A percentile compares a stretch with the other conserved stretches of the same genome.
These are phyloP conservation scores for Capsicum chinense DNA, from an alignment of 257 asterid genomes.

Conservation along the genomic window DNA sequence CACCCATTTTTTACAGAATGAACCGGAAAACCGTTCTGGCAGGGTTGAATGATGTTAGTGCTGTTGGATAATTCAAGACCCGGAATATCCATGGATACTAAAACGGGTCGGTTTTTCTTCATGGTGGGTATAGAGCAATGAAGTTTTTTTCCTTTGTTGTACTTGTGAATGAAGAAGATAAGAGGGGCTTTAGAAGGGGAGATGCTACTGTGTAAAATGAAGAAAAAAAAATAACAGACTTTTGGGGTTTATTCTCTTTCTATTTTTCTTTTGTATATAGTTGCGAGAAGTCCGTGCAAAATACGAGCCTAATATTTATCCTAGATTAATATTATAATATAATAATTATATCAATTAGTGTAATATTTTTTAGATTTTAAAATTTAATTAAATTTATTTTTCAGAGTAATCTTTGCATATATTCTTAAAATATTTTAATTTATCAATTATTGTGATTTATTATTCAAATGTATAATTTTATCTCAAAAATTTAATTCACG, in stretches of 20 bases:
- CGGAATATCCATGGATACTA: slow-evolving; percentile 65
- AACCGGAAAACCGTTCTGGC: slow-evolving; percentile 32
- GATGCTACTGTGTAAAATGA: not conserved
- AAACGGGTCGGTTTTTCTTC: slow-evolving; percentile 47
- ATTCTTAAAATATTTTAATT: no score
- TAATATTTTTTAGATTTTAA: no score
- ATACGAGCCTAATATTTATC: no score
- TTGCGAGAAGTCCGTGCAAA: no score
- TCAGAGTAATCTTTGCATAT: no score
- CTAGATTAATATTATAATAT: no score
- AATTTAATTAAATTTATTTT: no score
- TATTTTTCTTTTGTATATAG: no score
- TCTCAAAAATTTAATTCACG: no score
- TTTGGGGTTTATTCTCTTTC: not conserved
- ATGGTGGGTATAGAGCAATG: slow-evolving; percentile 38
- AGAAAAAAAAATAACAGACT: not conserved
- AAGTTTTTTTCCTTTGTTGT: slow-evolving; percentile 5
- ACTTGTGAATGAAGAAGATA: not conserved
- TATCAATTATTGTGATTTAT: no score
- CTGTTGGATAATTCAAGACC: slow-evolving; percentile 47
- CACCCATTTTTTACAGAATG: slow-evolving; percentile 33
- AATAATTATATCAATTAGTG: no score
- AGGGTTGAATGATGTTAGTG: slow-evolving; percentile 26
- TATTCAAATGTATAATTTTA: no score
- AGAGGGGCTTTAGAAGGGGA: slow-evolving; percentile 23